Percentiles rank a stretch among this genome's conserved stretches.
Evolutionary conservation across 1,284 basidiomycete species (phyloP).

Genomic region (Cutaneotrichosporon sp.): DNA sequence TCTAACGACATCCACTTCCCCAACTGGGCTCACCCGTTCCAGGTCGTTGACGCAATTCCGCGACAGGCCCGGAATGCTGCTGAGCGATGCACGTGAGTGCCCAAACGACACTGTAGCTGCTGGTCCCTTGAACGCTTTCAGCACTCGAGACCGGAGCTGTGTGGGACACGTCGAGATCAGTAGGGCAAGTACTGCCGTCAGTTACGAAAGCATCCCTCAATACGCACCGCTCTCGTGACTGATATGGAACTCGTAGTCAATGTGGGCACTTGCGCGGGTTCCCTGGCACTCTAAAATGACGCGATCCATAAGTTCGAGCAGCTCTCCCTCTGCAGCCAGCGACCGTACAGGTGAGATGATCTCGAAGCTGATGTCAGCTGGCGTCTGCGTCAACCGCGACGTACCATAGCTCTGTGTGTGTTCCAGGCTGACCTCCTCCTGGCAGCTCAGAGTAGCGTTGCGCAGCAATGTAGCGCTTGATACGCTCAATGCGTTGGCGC

Average conservation of each 20-base stretch:
- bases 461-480: slow-evolving; percentile 84
- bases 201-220: not conserved
- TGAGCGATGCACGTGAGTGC: slow-evolving; percentile 26
- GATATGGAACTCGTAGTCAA: slow-evolving; percentile 48
- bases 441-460: slow-evolving; percentile 55
- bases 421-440: slow-evolving; percentile 43
- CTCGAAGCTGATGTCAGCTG: slow-evolving; percentile 38
- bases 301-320: slow-evolving; percentile 47
- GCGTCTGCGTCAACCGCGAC: not conserved
- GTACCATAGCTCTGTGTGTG: slow-evolving; percentile 41
- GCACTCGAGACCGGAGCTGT: slow-evolving; percentile 27
- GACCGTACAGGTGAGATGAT: slow-evolving; percentile 46
- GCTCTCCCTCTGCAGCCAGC: slow-evolving; percentile 46
- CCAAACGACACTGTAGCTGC: slow-evolving; percentile 20
- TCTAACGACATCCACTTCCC: slow-evolving; percentile 32
- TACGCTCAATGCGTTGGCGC: slow-evolving; percentile 64
- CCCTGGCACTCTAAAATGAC: slow-evolving; percentile 46
- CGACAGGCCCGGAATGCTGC: slow-evolving; percentile 28
- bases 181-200: slow-evolving; percentile 31
- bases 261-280: slow-evolving; percentile 23
- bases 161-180: slow-evolving; percentile 38
- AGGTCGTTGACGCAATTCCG: slow-evolving; percentile 36
- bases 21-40: slow-evolving; percentile 43
- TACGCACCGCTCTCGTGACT: slow-evolving; percentile 36
- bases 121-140: slow-evolving; percentile 36